Evolutionary conservation across 192 early-diverging fungal genomes (phyloP), one percentile per base, ranked within the genome.

Genomic region (Endogone sp.): DNA sequence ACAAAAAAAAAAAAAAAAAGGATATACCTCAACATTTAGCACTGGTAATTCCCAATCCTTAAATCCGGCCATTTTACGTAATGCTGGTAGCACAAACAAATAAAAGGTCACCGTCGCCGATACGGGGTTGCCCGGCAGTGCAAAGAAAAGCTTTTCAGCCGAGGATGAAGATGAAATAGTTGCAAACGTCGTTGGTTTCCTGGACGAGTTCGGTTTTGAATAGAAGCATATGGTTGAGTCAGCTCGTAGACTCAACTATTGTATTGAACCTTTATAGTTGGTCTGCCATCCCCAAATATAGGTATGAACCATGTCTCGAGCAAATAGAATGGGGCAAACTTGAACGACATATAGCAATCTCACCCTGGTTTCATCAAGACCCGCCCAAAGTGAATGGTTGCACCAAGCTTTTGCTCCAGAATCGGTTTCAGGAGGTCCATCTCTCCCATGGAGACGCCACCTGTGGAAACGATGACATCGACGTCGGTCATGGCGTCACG

Each of bases 381-480:
- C 10, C 97, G 84, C 1, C 97, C 97, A 85, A 99, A 97, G 56
- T 92, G 88, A 25, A 97, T 91, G 0, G 69, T 82, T 13, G 90
- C 97, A n/a, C 82, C 82, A 20, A 96, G 71, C 11, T 79, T 81
- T 56, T 90, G 86, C 70, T 95, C 92, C 2, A 97, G 78, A 0
- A 93, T 90, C 0, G 94, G 88, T 68, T 97, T 96, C 58, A 99
- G 79, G 63, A 93, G 84, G 79, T 99, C 97, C 30, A 87, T 79
- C 80, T 99, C 97, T 57, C 97, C 97, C 97, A 99, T 99, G n/a
- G 93, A 95, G 0, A 97, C 97, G 2, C 97, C 97, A 28, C 97
- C 97, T 2, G 95, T 95, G 1, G 92, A 94, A 10, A 99, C 85
- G 0, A 99, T 63, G 0, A 95, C 92, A 64, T 97, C 89, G 9